Evolutionary conservation across 805 yeast genomes (phyloP).

Genomic region (Kregervanrija delftensis): DNA sequence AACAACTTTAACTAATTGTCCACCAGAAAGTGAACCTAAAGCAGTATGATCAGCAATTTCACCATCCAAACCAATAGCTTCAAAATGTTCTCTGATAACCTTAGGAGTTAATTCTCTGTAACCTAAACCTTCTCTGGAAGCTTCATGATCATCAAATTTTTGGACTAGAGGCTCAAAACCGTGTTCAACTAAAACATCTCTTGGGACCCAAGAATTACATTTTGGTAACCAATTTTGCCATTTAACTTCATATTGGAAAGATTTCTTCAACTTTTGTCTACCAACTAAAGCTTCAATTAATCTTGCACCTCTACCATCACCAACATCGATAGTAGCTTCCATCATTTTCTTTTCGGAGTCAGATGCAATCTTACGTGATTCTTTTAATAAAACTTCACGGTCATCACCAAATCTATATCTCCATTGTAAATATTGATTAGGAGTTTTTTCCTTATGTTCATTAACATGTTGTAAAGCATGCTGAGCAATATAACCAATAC

Average conservation of each 20-base stretch:
- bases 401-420: conserved; percentile 97
- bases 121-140: conserved; percentile 98
- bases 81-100: conserved; percentile 93
- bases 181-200: conserved; percentile 70
- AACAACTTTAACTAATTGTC: conserved; percentile 96
- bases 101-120: conserved; percentile 90
- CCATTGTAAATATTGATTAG: conserved; percentile 98
- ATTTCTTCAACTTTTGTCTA: conserved; percentile 91
- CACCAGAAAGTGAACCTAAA: conserved; percentile 93
- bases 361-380: conserved; percentile 78
- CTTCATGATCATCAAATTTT: conserved; percentile 97
- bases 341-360: conserved; percentile 66
- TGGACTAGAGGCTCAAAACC: conserved; percentile 90
- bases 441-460: conserved; percentile 94
- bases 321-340: conserved; percentile 70
- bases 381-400: conserved; percentile 91
- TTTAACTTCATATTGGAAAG: conserved; percentile 94
- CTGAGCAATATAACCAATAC: conserved; percentile 98
- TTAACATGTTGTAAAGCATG: conserved; percentile 97
- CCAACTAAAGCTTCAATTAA: conserved; percentile 92
- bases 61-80: conserved; percentile 94
- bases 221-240: conserved; percentile 92
- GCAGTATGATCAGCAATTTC: conserved; percentile 99
- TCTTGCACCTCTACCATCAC: conserved; percentile 81
- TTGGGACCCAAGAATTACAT: conserved; percentile 89